Percentiles rank a stretch among this genome's conserved stretches.
Conservation (phyloP, 768 basidiomycete genomes). For the Tricholomella constricta region DNA sequence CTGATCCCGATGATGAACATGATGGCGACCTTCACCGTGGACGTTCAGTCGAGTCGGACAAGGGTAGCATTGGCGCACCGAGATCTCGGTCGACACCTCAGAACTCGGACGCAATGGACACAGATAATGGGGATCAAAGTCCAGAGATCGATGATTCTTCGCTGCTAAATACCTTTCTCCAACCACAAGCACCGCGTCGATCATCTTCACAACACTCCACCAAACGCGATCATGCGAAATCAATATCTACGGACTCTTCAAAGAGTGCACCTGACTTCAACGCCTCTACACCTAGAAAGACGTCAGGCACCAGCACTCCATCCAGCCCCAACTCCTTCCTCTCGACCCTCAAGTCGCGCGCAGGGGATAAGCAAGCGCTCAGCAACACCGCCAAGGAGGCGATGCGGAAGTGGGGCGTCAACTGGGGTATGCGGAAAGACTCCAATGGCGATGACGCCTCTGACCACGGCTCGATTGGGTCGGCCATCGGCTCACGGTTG, state of each 20-base stretch:
- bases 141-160: slow-evolving; percentile 14
- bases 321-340: slow-evolving; percentile 68
- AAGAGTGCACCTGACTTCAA: slow-evolving; percentile 22
- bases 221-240: slow-evolving; percentile 34
- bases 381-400: slow-evolving; percentile 85
- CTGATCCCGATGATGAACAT: slow-evolving; percentile 18
- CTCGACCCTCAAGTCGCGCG: slow-evolving; percentile 74
- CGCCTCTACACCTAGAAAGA: slow-evolving; percentile 37
- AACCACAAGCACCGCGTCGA: slow-evolving; percentile 32
- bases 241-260: slow-evolving; percentile 23
- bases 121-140: slow-evolving; percentile 16
- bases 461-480: slow-evolving; percentile 42
- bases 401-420: slow-evolving; percentile 90
- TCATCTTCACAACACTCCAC: slow-evolving; percentile 51
- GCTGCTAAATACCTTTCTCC: slow-evolving; percentile 10
- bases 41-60: slow-evolving; percentile 34
- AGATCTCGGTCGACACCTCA: slow-evolving; percentile 38
- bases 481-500: slow-evolving; percentile 34
- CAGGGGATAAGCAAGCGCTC: slow-evolving; percentile 82
- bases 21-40: slow-evolving; percentile 37
- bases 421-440: slow-evolving; percentile 73
- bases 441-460: slow-evolving; percentile 40
- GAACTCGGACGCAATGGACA: slow-evolving; percentile 20
- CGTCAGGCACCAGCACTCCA: slow-evolving; percentile 33
- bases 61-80: slow-evolving; percentile 15